Conservation (phyloP, 805 yeast species). For the Saccharomycopsis amapae region DNA sequence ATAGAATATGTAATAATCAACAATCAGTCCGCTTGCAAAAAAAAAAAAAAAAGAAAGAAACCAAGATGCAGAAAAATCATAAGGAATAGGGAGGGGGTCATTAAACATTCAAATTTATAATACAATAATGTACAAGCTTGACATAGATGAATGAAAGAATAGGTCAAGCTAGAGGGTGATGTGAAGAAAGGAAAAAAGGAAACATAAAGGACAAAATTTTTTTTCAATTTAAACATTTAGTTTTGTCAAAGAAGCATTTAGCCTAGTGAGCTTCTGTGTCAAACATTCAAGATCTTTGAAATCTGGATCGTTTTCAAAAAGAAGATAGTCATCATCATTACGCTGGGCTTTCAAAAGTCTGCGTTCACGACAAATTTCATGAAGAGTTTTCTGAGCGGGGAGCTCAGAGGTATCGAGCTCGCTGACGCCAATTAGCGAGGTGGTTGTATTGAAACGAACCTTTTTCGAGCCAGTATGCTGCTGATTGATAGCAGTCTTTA, state of each 20-base stretch:
- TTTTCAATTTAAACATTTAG: neutral
- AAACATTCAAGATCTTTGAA: slow-evolving; percentile 12
- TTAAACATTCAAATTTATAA: too few relatives aligned
- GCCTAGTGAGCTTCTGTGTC: slow-evolving; percentile 15
- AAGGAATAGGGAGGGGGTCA: too few relatives aligned
- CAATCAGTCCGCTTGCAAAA: too few relatives aligned
- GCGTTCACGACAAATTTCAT: slow-evolving; percentile 18
- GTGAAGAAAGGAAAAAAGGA: neutral
- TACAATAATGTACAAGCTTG: too few relatives aligned
- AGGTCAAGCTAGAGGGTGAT: neutral
- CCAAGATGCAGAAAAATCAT: too few relatives aligned
- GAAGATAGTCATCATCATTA: neutral
- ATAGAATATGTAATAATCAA: too few relatives aligned
- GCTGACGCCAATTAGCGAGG: slow-evolving; percentile 15
- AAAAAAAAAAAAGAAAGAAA: too few relatives aligned
- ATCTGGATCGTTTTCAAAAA: slow-evolving; percentile 20
- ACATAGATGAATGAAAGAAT: too few relatives aligned
- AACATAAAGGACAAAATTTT: too few relatives aligned
- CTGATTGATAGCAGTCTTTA: neutral
- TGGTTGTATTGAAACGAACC: slow-evolving; percentile 7
- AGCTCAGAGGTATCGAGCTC: slow-evolving; percentile 6
- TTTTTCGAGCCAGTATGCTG: neutral
- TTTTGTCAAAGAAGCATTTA: slow-evolving; percentile 9
- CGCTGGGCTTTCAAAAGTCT: neutral
- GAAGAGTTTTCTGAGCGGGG: slow-evolving; percentile 15